Base-by-base conservation (phyloP, 257 asterid genomes). In the Solanum gandarillasii region DNA sequence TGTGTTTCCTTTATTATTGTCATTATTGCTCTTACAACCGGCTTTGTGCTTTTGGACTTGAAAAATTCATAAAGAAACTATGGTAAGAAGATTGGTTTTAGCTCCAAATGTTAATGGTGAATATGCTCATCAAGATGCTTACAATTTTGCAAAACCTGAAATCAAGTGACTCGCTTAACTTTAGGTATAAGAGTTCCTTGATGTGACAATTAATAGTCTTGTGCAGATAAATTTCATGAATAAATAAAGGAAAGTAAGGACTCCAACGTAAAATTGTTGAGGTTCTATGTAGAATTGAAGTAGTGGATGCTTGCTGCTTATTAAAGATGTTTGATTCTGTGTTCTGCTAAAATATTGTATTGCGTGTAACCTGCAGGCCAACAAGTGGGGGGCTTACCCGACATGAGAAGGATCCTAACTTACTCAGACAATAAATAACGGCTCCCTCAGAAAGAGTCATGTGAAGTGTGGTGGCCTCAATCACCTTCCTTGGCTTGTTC, bases 331-430 rank as follows among this genome's bases (percentile, higher is more conserved):
- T 74, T 74, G 83, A 20, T 74, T 74, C 32, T 74, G 20, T 21
- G 52, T 74, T 74, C 18, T 75, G 55, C 12, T 75, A 38, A 75
- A 75, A 11, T 1, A 18, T 0, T 75, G 9, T 11, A 36, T 36
- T 36, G 55, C 39, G 32, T 75, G 32, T 36, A 71, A 38, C 81
- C 29, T 87, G 89, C 73, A 94, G 97, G 92, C 98, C 98, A 65
- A 92, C 96, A 6, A 94, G 98, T 86, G 98, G 98, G 90, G 98
- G 98, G 87, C 93, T 92, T 91, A 90, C 90, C 92, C 88, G 87
- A 91, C 93, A 89, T 81, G 86, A 84, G 86, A 88, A 91, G 85
- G 94, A 89, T 62, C 65, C 87, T 12, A 89, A 90, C 75, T 75
- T 88, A 12, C 34, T 75, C 32, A 11, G 29, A 38, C 21, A 75